A percentile compares a stretch with the other conserved stretches of the same genome.
phyloP scores from a whole-genome alignment of 352 stramenopile species.

The Globisporangium spinosum region DNA sequence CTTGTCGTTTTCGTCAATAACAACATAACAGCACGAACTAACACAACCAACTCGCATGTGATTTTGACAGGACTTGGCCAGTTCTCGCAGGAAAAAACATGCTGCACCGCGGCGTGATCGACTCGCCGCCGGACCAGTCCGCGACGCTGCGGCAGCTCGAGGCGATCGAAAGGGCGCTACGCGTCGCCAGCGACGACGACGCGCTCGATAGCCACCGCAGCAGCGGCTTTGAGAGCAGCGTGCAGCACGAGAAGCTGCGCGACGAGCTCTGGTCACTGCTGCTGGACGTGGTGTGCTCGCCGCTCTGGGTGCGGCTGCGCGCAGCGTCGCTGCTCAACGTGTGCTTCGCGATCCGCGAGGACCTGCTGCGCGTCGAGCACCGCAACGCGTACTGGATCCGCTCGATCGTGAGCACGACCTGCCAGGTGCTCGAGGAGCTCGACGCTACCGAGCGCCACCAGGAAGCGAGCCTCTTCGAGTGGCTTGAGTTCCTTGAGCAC shows the following conservation, averaged over 20 bases:
- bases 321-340: constrained; percentile 54
- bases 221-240: constrained; percentile 17
- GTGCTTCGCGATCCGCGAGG: constrained; percentile 32
- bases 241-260: constrained; percentile 22
- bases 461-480: constrained; percentile 48
- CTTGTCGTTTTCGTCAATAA: no score
- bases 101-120: constrained; percentile 25
- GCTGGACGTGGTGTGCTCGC: constrained; percentile 67
- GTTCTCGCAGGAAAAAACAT: background rate
- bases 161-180: constrained; percentile 42
- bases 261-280: constrained; percentile 59
- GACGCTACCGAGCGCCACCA: constrained; percentile 36
- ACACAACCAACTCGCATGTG: background rate
- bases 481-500: constrained; percentile 59
- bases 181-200: background rate
- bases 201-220: constrained; percentile 1
- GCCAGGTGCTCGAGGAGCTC: constrained; percentile 58
- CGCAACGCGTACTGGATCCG: constrained; percentile 44
- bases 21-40: background rate
- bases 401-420: constrained; percentile 69
- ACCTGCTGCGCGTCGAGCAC: constrained; percentile 23
- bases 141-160: constrained; percentile 44
- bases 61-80: no score
- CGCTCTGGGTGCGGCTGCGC: constrained; percentile 56
- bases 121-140: constrained; percentile 52